Percentiles rank a stretch among this genome's conserved stretches.
Evolutionary conservation across 345 rosid genomes (phyloP).

Genomic region (Euphorbia pulcherrima): DNA sequence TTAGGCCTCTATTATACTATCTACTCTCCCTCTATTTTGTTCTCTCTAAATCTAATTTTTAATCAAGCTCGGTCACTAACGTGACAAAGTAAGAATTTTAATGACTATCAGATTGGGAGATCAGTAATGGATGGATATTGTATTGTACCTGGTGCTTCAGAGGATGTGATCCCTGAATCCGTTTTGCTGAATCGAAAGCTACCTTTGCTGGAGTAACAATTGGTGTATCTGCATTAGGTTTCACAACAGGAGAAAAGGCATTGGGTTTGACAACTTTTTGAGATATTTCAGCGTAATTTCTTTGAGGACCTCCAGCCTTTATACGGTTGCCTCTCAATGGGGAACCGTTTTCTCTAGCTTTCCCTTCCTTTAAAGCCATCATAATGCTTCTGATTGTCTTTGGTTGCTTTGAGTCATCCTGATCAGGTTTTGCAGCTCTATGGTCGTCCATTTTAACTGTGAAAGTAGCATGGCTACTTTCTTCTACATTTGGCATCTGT

Average conservation of each 20-base stretch:
- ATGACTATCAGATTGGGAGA: conserved; percentile 9
- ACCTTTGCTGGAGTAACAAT: conserved; percentile 40
- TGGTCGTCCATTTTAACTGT: conserved; percentile 46
- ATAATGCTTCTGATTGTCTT: conserved; percentile 77
- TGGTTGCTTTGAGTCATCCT: conserved; percentile 62
- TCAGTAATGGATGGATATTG: neutral
- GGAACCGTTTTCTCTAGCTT: conserved; percentile 76
- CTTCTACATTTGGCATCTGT: conserved; percentile 44
- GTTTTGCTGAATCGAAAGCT: conserved; percentile 47
- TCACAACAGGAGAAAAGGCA: conserved; percentile 43
- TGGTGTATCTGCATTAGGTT: conserved; percentile 43
- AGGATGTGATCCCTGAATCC: conserved; percentile 47
- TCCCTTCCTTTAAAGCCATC: conserved; percentile 93
- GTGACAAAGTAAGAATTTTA: conserved; percentile 15
- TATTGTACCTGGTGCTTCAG: conserved; percentile 69
- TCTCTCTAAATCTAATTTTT: too few species aligned
- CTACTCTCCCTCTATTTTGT: too few species aligned
- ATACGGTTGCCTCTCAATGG: conserved; percentile 66
- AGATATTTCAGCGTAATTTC: conserved; percentile 50
- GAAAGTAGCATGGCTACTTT: conserved; percentile 32
- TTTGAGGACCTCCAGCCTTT: conserved; percentile 49
- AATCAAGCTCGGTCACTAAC: too few species aligned
- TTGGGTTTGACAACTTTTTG: conserved; percentile 63
- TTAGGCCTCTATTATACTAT: too few species aligned
- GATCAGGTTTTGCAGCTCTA: conserved; percentile 39